These are phyloP conservation scores for Drechslerella stenobrocha DNA, from an alignment of 2,329 filamentous ascomycete species.

Conservation along the genomic window DNA sequence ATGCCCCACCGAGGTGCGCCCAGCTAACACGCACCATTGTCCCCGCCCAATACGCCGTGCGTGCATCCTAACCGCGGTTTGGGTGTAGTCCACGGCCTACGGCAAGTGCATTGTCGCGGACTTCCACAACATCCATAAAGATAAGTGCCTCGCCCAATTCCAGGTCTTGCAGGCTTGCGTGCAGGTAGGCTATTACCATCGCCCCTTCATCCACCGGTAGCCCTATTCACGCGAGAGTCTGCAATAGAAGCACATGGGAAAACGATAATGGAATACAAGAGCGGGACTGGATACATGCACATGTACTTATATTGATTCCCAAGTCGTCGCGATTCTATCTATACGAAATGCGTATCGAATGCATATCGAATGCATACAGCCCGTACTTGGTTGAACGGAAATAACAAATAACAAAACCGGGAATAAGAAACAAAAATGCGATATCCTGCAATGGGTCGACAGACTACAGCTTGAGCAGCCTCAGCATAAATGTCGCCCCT, in stretches of 20 bases:
- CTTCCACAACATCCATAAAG: slow-evolving; percentile 85
- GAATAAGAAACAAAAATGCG: neutral
- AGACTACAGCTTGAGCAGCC: slow-evolving; percentile 70
- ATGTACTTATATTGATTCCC: too few relatives aligned
- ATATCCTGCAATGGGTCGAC: slow-evolving; percentile 8
- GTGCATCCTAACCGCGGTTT: slow-evolving; percentile 9
- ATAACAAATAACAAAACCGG: neutral
- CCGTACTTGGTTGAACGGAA: neutral
- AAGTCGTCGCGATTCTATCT: neutral
- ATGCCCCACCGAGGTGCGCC: slow-evolving; percentile 67
- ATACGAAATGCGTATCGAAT: neutral
- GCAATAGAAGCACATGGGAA: slow-evolving; percentile 35
- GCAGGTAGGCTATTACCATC: slow-evolving; percentile 9
- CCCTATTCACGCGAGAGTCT: too few relatives aligned
- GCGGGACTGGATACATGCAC: too few relatives aligned
- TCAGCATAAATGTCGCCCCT: slow-evolving; percentile 76
- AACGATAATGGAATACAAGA: slow-evolving; percentile 16
- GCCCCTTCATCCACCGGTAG: neutral
- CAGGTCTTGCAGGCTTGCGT: slow-evolving; percentile 50
- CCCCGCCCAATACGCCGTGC: too few relatives aligned
- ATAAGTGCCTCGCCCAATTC: slow-evolving; percentile 86
- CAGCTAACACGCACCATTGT: too few relatives aligned
- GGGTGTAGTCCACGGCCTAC: slow-evolving; percentile 72
- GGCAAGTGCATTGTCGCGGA: slow-evolving; percentile 88
- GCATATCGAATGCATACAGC: neutral